Evolutionary conservation across 345 rosid species (phyloP).

Genomic region (Lagerstroemia speciosa): DNA sequence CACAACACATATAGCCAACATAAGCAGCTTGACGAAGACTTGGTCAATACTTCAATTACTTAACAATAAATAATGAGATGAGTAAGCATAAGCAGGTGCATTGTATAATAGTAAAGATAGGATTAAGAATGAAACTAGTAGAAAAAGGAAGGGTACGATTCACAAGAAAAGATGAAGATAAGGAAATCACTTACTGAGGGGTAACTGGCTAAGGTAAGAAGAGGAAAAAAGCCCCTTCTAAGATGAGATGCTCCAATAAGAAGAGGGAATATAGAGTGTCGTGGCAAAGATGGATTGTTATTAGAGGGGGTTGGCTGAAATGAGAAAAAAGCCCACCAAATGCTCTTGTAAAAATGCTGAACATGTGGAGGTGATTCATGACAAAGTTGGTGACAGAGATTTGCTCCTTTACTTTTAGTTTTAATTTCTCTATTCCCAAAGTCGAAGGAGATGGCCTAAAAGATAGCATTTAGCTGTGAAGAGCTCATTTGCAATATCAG

Average conservation of each 20-base stretch:
- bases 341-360: neutral
- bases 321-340: neutral
- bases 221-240: too few species aligned
- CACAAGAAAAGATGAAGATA: too few species aligned
- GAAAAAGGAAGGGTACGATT: neutral
- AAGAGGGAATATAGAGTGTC: neutral
- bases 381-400: neutral
- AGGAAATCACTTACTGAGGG: too few species aligned
- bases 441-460: neutral
- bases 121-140: neutral
- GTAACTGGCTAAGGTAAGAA: too few species aligned
- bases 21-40: neutral
- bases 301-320: neutral
- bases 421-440: neutral
- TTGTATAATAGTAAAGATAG: neutral
- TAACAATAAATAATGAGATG: neutral
- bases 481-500: neutral
- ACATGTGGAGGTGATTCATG: neutral
- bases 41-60: neutral
- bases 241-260: neutral
- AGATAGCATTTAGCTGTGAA: neutral
- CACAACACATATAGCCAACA: neutral
- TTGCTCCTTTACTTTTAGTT: neutral
- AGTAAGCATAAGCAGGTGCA: neutral
- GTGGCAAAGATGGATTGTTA: neutral